Conservation (phyloP, 1,284 basidiomycete species). For the Stereum hirsutum region DNA sequence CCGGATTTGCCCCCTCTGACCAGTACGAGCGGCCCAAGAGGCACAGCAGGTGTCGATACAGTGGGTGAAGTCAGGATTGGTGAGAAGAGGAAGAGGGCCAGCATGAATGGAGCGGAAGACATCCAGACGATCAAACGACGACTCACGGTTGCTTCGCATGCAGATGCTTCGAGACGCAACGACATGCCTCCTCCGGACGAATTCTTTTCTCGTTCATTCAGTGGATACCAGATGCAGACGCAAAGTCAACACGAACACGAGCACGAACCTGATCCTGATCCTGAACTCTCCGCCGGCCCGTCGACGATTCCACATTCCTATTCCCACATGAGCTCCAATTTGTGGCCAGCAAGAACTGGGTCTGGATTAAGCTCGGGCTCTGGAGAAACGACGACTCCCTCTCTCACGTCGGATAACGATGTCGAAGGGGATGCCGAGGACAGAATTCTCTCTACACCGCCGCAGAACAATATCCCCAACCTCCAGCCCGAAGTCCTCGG, state of each 20-base stretch:
- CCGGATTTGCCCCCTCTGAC: conserved; percentile 4
- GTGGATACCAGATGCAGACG: too few species aligned
- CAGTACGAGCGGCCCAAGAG: too few species aligned
- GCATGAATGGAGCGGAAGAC: background rate
- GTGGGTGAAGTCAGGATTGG: background rate
- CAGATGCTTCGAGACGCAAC: background rate
- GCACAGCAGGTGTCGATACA: background rate
- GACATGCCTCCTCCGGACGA: conserved; percentile 5
- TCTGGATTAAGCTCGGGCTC: too few species aligned
- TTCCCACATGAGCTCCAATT: too few species aligned
- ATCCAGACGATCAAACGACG: background rate
- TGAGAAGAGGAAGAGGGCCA: conserved; percentile 2
- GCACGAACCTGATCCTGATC: too few species aligned
- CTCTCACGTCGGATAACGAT: conserved; percentile 25
- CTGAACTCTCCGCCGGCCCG: too few species aligned
- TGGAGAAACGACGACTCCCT: too few species aligned
- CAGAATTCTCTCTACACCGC: conserved; percentile 32
- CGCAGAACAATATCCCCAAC: too few species aligned
- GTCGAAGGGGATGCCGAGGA: conserved; percentile 38
- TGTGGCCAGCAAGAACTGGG: too few species aligned
- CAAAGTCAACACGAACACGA: too few species aligned
- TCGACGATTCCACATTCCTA: too few species aligned
- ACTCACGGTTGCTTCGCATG: background rate
- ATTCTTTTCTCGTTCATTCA: conserved; percentile 7
- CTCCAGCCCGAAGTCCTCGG: too few species aligned